Conservation (phyloP, 2,329 filamentous ascomycete genomes). For the Colletotrichum chrysophilum region DNA sequence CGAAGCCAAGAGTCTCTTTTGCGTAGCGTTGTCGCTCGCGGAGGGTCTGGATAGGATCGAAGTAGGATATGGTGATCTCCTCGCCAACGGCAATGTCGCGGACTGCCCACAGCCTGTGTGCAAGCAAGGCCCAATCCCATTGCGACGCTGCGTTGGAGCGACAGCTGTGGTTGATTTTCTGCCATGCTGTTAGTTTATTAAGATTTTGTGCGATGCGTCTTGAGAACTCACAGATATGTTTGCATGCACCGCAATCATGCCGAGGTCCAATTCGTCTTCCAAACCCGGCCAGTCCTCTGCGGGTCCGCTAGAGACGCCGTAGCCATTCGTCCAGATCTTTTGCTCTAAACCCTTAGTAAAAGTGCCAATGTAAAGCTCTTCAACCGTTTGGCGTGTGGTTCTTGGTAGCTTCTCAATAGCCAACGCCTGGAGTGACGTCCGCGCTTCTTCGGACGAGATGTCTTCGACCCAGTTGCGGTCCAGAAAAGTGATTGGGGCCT, state of each 20-base stretch:
- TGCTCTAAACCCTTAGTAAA: background rate
- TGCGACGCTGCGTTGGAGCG: background rate
- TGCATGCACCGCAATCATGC: background rate
- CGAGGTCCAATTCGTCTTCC: background rate
- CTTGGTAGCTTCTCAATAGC: background rate
- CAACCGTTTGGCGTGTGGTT: background rate
- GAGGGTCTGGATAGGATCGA: background rate
- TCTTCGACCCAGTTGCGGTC: background rate
- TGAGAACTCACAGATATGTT: background rate
- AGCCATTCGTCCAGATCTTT: background rate
- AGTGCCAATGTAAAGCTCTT: background rate
- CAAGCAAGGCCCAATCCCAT: background rate
- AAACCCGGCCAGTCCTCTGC: background rate
- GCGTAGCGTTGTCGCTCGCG: background rate
- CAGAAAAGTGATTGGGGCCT: background rate
- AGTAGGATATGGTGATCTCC: background rate
- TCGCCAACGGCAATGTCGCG: background rate
- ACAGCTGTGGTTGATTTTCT: constrained; percentile 1
- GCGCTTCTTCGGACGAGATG: background rate
- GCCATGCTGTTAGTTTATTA: background rate
- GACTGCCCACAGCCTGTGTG: background rate
- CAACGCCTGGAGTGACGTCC: background rate
- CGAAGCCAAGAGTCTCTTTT: background rate
- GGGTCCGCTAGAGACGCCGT: background rate
- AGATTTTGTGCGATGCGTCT: background rate